Conservation (phyloP, 2,329 filamentous ascomycete species). For the Microdochium bolleyi region DNA sequence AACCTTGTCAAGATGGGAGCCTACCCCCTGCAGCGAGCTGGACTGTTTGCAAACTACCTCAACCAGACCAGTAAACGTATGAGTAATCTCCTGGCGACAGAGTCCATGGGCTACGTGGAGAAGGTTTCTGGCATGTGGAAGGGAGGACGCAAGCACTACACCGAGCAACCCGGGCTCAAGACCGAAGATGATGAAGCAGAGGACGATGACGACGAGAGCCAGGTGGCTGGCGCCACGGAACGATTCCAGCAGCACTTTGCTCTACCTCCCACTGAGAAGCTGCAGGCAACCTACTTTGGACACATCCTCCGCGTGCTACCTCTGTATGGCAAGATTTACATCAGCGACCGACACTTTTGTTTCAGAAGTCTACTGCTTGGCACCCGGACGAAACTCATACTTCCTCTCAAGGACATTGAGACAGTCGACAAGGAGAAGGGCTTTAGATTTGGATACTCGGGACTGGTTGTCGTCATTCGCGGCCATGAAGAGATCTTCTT, state of each 20-base stretch:
- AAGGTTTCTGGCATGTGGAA: slow-evolving; percentile 98
- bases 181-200: slow-evolving; percentile 48
- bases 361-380: slow-evolving; percentile 87
- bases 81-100: slow-evolving; percentile 73
- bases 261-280: slow-evolving; percentile 71
- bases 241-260: slow-evolving; percentile 88
- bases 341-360: slow-evolving; percentile 81
- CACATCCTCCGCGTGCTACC: slow-evolving; percentile 84
- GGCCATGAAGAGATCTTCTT: slow-evolving; percentile 97
- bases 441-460: slow-evolving; percentile 85
- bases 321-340: slow-evolving; percentile 93
- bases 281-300: slow-evolving; percentile 88
- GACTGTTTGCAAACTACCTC: slow-evolving; percentile 74
- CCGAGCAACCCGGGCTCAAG: slow-evolving; percentile 45
- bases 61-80: slow-evolving; percentile 73
- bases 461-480: slow-evolving; percentile 84
- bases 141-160: slow-evolving; percentile 83
- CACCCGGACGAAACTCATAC: slow-evolving; percentile 83
- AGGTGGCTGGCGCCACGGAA: slow-evolving; percentile 61
- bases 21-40: slow-evolving; percentile 77
- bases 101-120: slow-evolving; percentile 93
- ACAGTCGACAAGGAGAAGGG: slow-evolving; percentile 93
- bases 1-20: slow-evolving; percentile 54
- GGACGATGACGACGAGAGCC: slow-evolving; percentile 52
- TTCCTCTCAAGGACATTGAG: slow-evolving; percentile 85